These are phyloP conservation scores for Orychophragmus violaceus DNA, from an alignment of 345 rosid species.

Conservation along the genomic window DNA sequence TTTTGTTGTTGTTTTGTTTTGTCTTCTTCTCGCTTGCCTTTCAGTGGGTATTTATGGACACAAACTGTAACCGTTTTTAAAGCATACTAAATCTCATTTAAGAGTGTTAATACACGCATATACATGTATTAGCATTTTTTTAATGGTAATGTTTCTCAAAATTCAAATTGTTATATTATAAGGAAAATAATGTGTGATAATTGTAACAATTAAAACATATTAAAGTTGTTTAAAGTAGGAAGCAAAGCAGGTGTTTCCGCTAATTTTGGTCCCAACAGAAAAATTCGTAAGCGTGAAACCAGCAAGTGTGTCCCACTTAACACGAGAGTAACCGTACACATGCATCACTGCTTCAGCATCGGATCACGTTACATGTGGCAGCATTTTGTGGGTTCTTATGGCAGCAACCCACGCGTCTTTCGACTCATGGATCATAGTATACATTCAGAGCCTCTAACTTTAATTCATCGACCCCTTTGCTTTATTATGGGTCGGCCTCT, in stretches of 20 bases:
- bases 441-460: background rate
- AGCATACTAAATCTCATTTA: background rate
- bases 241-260: conserved; percentile 26
- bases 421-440: conserved; percentile 4
- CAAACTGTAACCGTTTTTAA: conserved; percentile 7
- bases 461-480: background rate
- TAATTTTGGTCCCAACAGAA: conserved; percentile 1
- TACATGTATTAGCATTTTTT: background rate
- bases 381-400: background rate
- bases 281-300: conserved; percentile 10
- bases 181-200: background rate
- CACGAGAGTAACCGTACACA: conserved; percentile 21
- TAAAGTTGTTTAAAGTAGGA: background rate
- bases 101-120: conserved; percentile 11
- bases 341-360: conserved; percentile 16
- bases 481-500: background rate
- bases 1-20: background rate
- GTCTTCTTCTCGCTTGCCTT: background rate
- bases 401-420: conserved; percentile 19
- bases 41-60: conserved; percentile 24
- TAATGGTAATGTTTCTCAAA: background rate
- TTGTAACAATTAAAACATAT: background rate
- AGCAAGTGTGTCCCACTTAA: conserved; percentile 3
- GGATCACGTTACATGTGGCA: conserved; percentile 18
- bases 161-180: background rate